These are phyloP conservation scores for Magnolia changhungtana DNA, from an alignment of 164 flowering plant species.

Conservation along the genomic window DNA sequence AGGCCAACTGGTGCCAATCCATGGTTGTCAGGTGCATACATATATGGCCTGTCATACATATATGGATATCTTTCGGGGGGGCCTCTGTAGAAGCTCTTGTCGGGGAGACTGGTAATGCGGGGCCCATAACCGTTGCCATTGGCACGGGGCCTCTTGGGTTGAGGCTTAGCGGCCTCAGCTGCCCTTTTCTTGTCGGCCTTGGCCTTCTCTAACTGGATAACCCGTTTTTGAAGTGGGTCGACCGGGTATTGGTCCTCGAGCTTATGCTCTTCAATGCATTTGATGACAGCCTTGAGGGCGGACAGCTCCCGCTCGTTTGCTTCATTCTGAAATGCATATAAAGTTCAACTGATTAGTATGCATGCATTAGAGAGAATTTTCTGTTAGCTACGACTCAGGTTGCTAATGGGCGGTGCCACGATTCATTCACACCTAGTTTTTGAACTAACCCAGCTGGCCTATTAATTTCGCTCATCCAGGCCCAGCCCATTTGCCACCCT, in stretches of 20 bases:
- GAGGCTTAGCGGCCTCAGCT: constrained; percentile 84
- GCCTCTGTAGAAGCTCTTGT: constrained; percentile 60
- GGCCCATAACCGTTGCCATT: constrained; percentile 55
- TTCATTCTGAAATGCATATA: constrained; percentile 48
- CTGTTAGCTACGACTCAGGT: no score
- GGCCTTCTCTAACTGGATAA: constrained; percentile 78
- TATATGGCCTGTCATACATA: constrained; percentile 63
- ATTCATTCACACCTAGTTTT: no score
- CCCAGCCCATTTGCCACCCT: not conserved
- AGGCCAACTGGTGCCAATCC: constrained; percentile 49
- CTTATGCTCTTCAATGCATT: constrained; percentile 90
- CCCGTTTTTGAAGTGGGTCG: constrained; percentile 72
- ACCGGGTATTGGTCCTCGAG: constrained; percentile 74
- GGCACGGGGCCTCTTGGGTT: constrained; percentile 91
- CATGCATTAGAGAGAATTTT: no score
- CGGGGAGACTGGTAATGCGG: constrained; percentile 47
- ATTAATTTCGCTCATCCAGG: no score
- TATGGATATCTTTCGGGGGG: constrained; percentile 70
- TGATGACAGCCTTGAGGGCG: constrained; percentile 78
- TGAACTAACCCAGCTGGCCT: no score
- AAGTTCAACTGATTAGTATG: no score
- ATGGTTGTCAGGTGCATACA: constrained; percentile 53
- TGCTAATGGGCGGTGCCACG: no score
- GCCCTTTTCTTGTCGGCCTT: constrained; percentile 92
- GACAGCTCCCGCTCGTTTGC: constrained; percentile 75